Base-by-base conservation (phyloP, 768 basidiomycete genomes). In the Grammothele lineata region DNA sequence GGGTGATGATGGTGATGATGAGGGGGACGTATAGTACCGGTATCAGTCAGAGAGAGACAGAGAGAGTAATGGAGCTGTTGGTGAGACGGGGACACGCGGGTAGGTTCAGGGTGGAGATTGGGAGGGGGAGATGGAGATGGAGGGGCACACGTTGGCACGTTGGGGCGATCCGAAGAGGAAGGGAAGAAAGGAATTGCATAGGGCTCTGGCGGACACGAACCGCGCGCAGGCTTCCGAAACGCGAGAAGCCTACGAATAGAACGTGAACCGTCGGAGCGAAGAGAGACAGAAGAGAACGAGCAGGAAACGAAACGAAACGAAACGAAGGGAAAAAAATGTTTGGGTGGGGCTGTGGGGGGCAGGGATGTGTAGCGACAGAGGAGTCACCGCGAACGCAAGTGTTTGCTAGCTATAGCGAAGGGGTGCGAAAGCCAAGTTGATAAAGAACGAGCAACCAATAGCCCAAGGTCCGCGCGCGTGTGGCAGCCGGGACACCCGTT, bases 391-490 rank as follows among this genome's bases (percentile, higher is more conserved):
- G 35, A 6, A 17, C n/a, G 35, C 35, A 8, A 17, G n/a, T 8
- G 35, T n/a, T n/a, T n/a, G n/a, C n/a, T 36, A 30, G 14, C 27
- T 7, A 30, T 7, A 14, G 40, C 24, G 44, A 35, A 25, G 35
- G 27, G 39, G 43, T 48, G 54, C 52, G 62, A 64, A 70, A 58
- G 64, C 52, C 62, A 66, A 72, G 66, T 63, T 62, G 71, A 75
- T 75, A 76, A 76, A 73, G 66, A 75, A 66, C 64, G 62, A 67
- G 70, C 77, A 81, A 80, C 77, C 76, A 80, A 80, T 71, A 80
- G 76, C 80, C 77, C 76, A 77, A 76, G 65, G 57, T 55, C 58
- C 57, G 57, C 54, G 50, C 55, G 54, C 55, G 40, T 37, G 46
- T n/a, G 32, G 48, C 42, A 26, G 32, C 30, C 43, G 30, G 43